Base-by-base conservation (phyloP, 495 filamentous ascomycete species). In the Penicillium waksmanii region DNA sequence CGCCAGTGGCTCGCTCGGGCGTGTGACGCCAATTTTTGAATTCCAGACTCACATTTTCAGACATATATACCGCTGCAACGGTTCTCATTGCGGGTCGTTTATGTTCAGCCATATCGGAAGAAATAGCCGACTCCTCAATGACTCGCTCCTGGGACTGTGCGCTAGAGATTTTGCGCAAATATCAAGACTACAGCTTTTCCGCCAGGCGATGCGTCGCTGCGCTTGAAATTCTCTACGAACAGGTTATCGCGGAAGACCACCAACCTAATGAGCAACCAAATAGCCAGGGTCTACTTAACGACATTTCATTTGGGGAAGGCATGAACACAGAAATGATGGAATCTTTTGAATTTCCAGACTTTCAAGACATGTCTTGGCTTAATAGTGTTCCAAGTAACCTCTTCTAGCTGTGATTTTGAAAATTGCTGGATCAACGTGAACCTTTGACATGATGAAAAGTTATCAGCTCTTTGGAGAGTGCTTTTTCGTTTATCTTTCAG, bases 281-380 rank as follows among this genome's bases (percentile, higher is more conserved):
- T 5, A 56, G 36, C 15, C 27, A 47, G 23, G 56, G 61, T 55
- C 40, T 47, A n/a, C 17, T 69, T 7, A 62, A 66, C 33, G 71
- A 75, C 19, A 55, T 71, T 11, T 66, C 71, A 0, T 60, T 73
- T 15, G 73, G 69, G 15, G 73, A 73, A 48, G 68, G 66, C 5
- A 64, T 74, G 42, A 67, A 69, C 60, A 56, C 66, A 0, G 59
- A 61, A n/a, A 55, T 74, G 8, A 35, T 76, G n/a, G 72, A 74
- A 23, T 54, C 56, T 0, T 67, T 74, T 53, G 73, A 76, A 23
- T 40, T 73, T 3, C 62, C 66, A 1, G 73, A 76, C 35, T 73
- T 76, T 40, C 71, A 73, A 46, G 72, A 76, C 51, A 76, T 76
- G 72, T 74, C 72, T 15, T 76, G 73, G 73, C 43, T 76, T 3